Conservation (phyloP, 1,139 yeast genomes). For the Trichomonascaceae sp. region DNA sequence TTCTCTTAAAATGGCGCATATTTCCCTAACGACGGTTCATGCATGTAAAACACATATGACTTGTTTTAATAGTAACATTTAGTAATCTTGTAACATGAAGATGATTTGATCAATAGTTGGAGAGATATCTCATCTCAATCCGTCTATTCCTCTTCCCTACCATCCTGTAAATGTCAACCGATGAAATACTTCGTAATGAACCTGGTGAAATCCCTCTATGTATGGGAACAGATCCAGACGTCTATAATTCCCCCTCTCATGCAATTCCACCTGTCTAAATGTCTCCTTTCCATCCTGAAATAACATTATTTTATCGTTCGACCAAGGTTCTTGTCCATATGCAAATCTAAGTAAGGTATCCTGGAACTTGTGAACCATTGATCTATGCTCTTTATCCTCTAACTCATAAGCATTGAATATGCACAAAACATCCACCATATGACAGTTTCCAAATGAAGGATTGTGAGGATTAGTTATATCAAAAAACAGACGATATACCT, state of each 20-base stretch:
- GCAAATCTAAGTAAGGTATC: slow-evolving; percentile 22
- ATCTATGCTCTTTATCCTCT: slow-evolving; percentile 11
- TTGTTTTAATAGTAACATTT: neutral
- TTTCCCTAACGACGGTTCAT: neutral
- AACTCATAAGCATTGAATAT: slow-evolving; percentile 23
- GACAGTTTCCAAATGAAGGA: slow-evolving; percentile 25
- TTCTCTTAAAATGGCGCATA: neutral
- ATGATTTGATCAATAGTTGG: too few species aligned
- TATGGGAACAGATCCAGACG: slow-evolving; percentile 4
- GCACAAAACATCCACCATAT: slow-evolving; percentile 29
- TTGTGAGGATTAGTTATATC: slow-evolving; percentile 26
- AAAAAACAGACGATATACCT: slow-evolving; percentile 25
- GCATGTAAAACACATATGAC: neutral
- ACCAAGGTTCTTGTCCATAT: slow-evolving; percentile 24
- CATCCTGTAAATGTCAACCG: slow-evolving; percentile 7
- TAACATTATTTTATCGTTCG: slow-evolving; percentile 6
- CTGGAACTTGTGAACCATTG: slow-evolving; percentile 19
- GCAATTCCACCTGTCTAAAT: slow-evolving; percentile 2
- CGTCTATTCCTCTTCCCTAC: neutral
- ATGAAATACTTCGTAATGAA: slow-evolving; percentile 5
- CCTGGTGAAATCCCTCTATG: slow-evolving; percentile 3
- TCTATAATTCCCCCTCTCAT: slow-evolving; percentile 1
- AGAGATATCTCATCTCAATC: too few species aligned
- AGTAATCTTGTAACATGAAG: neutral
- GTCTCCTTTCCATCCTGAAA: slow-evolving; percentile 5